Evolutionary conservation across 441 rosid genomes (phyloP).

Genomic region (Eruca vesicaria): DNA sequence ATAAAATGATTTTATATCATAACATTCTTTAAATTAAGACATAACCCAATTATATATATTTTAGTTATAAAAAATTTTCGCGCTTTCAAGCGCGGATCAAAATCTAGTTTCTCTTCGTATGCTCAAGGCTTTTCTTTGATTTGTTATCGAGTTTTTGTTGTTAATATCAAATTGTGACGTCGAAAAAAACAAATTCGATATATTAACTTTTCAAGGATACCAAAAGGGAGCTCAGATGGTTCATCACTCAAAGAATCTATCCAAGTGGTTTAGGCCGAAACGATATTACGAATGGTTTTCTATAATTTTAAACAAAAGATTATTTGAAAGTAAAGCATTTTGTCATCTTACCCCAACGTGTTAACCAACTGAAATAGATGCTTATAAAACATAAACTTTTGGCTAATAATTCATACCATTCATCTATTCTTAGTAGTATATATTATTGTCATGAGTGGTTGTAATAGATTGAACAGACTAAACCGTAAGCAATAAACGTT

Average conservation of each 20-base stretch:
- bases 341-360: conserved; percentile 2
- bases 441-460: neutral
- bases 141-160: neutral
- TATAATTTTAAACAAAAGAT: neutral
- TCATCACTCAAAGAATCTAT: conserved; percentile 13
- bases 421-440: neutral
- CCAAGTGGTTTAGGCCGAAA: conserved; percentile 22
- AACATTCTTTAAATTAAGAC: too few species aligned
- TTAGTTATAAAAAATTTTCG: too few species aligned
- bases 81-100: too few species aligned
- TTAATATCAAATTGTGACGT: neutral
- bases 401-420: neutral
- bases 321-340: neutral
- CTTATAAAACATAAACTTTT: neutral
- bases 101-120: too few species aligned
- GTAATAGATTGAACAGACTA: neutral
- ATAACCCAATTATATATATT: too few species aligned
- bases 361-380: conserved; percentile 11
- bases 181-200: neutral
- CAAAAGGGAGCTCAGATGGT: neutral
- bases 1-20: too few species aligned
- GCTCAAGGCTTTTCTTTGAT: neutral
- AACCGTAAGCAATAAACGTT: neutral
- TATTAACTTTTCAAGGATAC: neutral
- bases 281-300: neutral